Conservation (phyloP, 2,329 filamentous ascomycete species). For the Alternaria alternata region DNA sequence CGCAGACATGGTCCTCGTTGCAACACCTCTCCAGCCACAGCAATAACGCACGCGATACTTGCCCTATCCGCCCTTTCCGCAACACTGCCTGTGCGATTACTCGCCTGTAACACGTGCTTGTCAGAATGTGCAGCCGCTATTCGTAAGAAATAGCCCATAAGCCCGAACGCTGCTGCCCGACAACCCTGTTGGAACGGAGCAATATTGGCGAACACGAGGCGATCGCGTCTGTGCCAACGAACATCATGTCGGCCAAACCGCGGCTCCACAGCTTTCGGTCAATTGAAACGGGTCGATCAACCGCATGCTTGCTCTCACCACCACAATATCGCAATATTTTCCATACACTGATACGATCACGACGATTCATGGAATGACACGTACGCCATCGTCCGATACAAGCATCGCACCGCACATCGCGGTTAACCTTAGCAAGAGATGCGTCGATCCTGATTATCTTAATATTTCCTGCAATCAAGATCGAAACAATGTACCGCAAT, state of each 20-base stretch:
- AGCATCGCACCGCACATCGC: background rate
- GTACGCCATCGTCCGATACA: background rate
- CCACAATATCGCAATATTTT: background rate
- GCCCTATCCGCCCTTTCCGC: constrained; percentile 1
- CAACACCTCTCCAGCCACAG: constrained; percentile 11
- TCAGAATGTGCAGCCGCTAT: background rate
- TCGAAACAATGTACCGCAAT: background rate
- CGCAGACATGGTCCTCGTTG: constrained; percentile 7
- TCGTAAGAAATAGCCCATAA: background rate
- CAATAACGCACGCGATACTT: constrained; percentile 2
- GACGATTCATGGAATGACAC: constrained; percentile 1
- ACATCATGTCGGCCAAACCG: background rate
- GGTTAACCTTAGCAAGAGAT: background rate
- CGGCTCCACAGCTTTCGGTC: constrained; percentile 3
- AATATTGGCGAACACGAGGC: constrained; percentile 4
- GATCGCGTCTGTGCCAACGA: background rate
- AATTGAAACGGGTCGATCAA: background rate
- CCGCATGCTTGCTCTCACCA: constrained; percentile 1
- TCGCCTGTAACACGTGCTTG: background rate
- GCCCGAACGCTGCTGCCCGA: background rate
- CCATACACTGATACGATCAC: background rate
- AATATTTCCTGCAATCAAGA: background rate
- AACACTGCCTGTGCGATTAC: background rate
- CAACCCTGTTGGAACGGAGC: background rate
- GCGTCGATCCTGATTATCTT: background rate